A percentile compares a stretch with the other conserved stretches of the same genome.
Conservation (phyloP, 805 yeast genomes). For the Wickerhamomyces canadensis region DNA sequence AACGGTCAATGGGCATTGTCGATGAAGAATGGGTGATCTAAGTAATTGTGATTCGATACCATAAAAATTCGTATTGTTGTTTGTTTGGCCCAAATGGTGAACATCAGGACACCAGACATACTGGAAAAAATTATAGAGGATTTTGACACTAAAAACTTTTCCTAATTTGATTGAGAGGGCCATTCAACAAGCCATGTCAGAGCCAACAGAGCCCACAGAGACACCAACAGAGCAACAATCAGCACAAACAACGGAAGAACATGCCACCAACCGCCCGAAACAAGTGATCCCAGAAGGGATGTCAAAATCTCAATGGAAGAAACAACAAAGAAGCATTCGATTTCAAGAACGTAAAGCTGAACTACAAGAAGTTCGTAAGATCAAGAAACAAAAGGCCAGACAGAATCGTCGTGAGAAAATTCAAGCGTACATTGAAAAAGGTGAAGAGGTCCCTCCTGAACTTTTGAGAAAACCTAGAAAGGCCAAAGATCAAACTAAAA, state of each 20-base stretch:
- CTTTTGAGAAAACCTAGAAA: conserved; percentile 32
- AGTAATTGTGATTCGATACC: too few relatives aligned
- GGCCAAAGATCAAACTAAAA: conserved; percentile 38
- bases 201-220: neutral
- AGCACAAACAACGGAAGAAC: neutral
- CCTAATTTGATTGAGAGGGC: too few relatives aligned
- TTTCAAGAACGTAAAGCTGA: conserved; percentile 65
- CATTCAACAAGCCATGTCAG: conserved; percentile 2
- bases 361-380: conserved; percentile 45
- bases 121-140: too few relatives aligned
- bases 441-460: conserved; percentile 36
- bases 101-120: neutral
- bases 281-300: conserved; percentile 70
- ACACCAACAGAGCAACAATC: too few relatives aligned
- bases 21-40: too few relatives aligned
- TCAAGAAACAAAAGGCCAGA: conserved; percentile 45
- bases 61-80: too few relatives aligned
- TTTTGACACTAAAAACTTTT: too few relatives aligned
- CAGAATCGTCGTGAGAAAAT: conserved; percentile 34
- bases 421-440: conserved; percentile 29
- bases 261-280: too few relatives aligned
- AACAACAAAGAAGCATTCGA: conserved; percentile 47
- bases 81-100: neutral
- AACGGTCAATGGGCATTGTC: conserved; percentile 4
- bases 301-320: conserved; percentile 83